Evolutionary conservation across 139 green algal genomes (phyloP), one percentile per base, ranked within the genome.

Genomic region (Prasinococcaceae sp.): DNA sequence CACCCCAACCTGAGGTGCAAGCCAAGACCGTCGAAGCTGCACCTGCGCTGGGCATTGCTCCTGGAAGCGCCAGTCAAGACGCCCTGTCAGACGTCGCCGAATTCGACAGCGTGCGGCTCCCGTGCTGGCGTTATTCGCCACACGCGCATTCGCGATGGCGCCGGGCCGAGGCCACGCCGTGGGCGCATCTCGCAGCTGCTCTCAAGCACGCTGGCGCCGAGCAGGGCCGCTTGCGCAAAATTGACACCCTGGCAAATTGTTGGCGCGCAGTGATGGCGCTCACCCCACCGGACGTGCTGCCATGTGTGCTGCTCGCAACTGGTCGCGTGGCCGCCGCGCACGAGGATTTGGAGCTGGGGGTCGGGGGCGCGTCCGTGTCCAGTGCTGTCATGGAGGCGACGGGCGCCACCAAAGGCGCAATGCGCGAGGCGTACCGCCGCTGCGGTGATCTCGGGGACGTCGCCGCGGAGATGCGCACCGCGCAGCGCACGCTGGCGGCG

Each of bases 371-470:
- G 16, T 82, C 69, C 3, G 74, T 93, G 14, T 38, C 38, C 6
- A 46, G 56, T 19, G 76, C 79, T 1, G 55, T 87, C 26, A 10
- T n/a, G 35, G 77, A 79, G 25, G 76, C 61, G 4, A 80, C 68
- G 2, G 84, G 84, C 4, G 57, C 78, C 4, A 61, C 41, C 12
- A 32, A 53, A 8, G 47, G 35, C 6, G 69, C 63, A 17, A 57
- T 93, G 55, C 65, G 69, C 10, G 53, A 78, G 32, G 47, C 94
- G 66, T 89, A 94, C 58, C 59, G 47, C 2, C 8, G 69, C 23
- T 28, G 77, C 5, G 85, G 85, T 0, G 85, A 94, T 47, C 45
- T 92, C 27, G 85, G 84, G 0, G 83, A 93, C 56, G 79, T 90
- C 24, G 82, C 80, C 0, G 48, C 74, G 60, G 63, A 73, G 59